Evolutionary conservation across 2,329 filamentous ascomycete genomes (phyloP), one percentile per base, ranked within the genome.

Genomic region (Pseudogymnoascus sp.): DNA sequence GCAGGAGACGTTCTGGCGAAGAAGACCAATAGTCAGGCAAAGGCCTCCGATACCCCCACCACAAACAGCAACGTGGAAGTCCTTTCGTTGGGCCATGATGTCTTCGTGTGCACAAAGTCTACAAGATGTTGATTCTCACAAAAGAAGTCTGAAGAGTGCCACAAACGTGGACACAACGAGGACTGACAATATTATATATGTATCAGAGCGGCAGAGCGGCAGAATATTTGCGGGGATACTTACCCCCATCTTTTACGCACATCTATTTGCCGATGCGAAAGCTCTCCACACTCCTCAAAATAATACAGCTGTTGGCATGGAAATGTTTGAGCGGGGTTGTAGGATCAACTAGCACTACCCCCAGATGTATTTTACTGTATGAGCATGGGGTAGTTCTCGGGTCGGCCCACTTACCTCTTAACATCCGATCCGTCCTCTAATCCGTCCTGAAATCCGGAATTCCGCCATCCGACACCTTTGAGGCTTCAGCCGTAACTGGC

Each of bases 1-100:
- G 61, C 65, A 68, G 18, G 70, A 66, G n/a, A 73, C 67, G 14
- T 69, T 68, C 34, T 71, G 67, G 47, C 67, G 69, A 1, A 72
- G 65, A 34, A 73, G 69, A 2, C 71, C 71, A 37, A 73, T 73
- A 21, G 66, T 63, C 34, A 71, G 64, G 51, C 67, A 69, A 6
- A 73, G 66, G 6, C 71, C 71, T 47, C 71, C 71, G 10, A 73
- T 72, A 8, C 71, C 70, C 21, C 71, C 70, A 18, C 71, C 71
- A 36, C 68, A 69, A n/a, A 73, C 68, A 4, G 71, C 71, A 21
- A 73, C 59, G 47, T 73, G 71, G 61, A 71, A 72, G 26, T 68
- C 65, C 37, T 70, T 71, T 47, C 42, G 42, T 26, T 34, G 29
- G 26, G 26, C 11, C 42, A 47, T 47, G 42, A 14, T 47, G 12